These are phyloP conservation scores for Cladophialophora psammophila DNA, from an alignment of 2,329 filamentous ascomycete genomes.

Conservation along the genomic window DNA sequence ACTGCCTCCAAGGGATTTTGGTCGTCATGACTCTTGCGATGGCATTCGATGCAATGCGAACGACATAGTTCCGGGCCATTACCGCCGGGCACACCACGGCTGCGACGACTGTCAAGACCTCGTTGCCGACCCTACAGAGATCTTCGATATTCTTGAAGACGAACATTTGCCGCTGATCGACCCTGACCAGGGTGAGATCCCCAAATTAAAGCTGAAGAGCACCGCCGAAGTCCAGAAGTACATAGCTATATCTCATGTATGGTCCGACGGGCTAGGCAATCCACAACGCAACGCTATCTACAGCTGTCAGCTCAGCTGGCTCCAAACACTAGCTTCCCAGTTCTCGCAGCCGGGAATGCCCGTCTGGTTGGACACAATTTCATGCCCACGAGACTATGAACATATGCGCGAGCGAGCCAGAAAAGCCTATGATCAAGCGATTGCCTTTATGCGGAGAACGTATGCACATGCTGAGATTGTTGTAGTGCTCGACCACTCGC, in stretches of 20 bases:
- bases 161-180: slow-evolving; percentile 7
- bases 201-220: slow-evolving; percentile 12
- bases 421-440: slow-evolving; percentile 8
- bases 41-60: slow-evolving; percentile 3
- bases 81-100: neutral
- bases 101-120: slow-evolving; percentile 6
- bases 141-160: slow-evolving; percentile 6
- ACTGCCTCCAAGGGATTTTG: slow-evolving; percentile 5
- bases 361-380: slow-evolving; percentile 8
- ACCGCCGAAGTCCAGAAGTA: slow-evolving; percentile 5
- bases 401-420: slow-evolving; percentile 8
- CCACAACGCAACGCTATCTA: slow-evolving; percentile 10
- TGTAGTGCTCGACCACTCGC: slow-evolving; percentile 14
- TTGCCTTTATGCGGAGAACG: slow-evolving; percentile 12
- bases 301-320: slow-evolving; percentile 11
- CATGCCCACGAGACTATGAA: slow-evolving; percentile 7
- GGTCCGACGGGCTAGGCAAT: slow-evolving; percentile 19
- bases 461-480: slow-evolving; percentile 4
- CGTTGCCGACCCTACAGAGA: slow-evolving; percentile 7
- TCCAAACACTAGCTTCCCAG: neutral
- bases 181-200: neutral
- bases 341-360: neutral
- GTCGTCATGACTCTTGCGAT: slow-evolving; percentile 2
- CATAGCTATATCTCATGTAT: slow-evolving; percentile 15
- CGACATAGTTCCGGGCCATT: slow-evolving; percentile 2